Evolutionary conservation across 192 early-diverging fungal species (phyloP), one percentile per base, ranked within the genome.

Genomic region (Coemansia sp.): DNA sequence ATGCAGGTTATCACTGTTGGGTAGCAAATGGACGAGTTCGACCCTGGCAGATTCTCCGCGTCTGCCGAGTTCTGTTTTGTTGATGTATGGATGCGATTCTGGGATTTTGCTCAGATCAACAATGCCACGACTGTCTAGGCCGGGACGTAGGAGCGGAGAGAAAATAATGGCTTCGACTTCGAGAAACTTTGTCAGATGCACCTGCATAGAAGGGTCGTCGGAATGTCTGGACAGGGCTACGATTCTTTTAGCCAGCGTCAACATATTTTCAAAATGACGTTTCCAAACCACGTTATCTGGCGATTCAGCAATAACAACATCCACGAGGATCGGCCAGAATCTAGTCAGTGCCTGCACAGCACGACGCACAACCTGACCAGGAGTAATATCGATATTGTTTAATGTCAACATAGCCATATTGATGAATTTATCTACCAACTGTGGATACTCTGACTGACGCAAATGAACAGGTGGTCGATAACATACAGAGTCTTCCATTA

Each of bases 401-500:
- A 83, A 35, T 3, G 81, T 83, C 34, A 14, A 36, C 11, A 48
- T 34, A 3, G 73, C 81, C 37, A 83, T 43, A 14, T 72, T 63
- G 14, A 75, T 54, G 28, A 78, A 83, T 63, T 66, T 20, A 17
- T 61, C 58, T 1, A 74, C 70, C 54, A 78, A 52, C 34, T 51
- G 52, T 2, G 75, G 72, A 45, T 83, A 83, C 36, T 54, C 34
- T 22, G 75, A 59, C 34, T 78, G 68, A 33, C 72, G 65, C 5
- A 72, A 38, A n/a, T 55, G 34, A 39, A 39, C 14, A 5, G 81
- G 75, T 15, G 75, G 72, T 18, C 55, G 45, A 8, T 45, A 51
- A 39, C 81, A 83, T 14, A 74, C 73, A 2, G 81, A 64, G 57
- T 77, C 69, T 61, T 83, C 81, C 68, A 83, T 77, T 8, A 67